Percentiles rank a stretch among this genome's conserved stretches.
Evolutionary conservation across 2,329 filamentous ascomycete genomes (phyloP).

Genomic region (Penicillium verrucosum): DNA sequence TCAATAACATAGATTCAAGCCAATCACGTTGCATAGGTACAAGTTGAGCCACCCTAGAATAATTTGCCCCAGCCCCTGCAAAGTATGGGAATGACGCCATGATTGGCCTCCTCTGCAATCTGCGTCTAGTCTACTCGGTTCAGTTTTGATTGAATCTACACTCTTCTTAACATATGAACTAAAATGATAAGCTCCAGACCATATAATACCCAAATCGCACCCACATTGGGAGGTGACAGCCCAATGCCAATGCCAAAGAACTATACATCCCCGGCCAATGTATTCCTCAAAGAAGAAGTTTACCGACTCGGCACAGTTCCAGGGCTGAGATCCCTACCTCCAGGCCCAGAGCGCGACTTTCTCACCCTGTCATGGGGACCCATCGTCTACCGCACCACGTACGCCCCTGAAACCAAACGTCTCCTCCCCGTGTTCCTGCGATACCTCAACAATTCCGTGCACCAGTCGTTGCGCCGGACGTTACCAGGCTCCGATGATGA

Average conservation of each 20-base stretch:
- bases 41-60: neutral
- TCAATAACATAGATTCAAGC: neutral
- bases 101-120: neutral
- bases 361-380: constrained; percentile 31
- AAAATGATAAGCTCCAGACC: neutral
- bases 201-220: neutral
- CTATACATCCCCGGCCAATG: constrained; percentile 17
- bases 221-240: neutral
- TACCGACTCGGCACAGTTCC: constrained; percentile 25
- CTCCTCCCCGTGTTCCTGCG: constrained; percentile 55
- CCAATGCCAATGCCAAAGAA: constrained; percentile 9
- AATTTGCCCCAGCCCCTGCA: neutral
- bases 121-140: neutral
- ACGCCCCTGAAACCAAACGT: constrained; percentile 24
- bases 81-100: constrained; percentile 7
- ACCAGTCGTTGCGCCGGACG: constrained; percentile 15
- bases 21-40: neutral
- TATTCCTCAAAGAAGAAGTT: constrained; percentile 30
- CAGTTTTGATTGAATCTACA: neutral
- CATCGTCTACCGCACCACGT: constrained; percentile 29
- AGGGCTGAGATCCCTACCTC: constrained; percentile 26
- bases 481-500: constrained; percentile 24
- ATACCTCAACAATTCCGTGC: constrained; percentile 59
- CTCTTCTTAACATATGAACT: too few relatives aligned
- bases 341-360: constrained; percentile 28